Evolutionary conservation across 148 eudicot genomes (phyloP).

Genomic region (Pharnaceum exiguum): DNA sequence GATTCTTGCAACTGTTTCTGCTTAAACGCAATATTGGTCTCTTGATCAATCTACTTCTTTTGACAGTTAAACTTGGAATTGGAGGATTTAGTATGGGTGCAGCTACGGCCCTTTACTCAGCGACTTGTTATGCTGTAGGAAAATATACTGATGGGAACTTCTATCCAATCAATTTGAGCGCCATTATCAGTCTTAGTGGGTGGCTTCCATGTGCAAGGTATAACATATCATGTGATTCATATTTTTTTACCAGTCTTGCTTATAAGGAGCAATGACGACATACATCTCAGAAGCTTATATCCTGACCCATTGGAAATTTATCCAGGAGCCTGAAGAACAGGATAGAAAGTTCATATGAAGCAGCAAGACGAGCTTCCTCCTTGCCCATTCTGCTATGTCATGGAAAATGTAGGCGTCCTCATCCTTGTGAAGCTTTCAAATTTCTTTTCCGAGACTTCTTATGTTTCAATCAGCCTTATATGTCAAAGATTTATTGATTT

Average conservation of each 20-base stretch:
- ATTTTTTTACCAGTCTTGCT: neutral
- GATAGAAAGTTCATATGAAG: slow-evolving; percentile 69
- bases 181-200: slow-evolving; percentile 77
- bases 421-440: no score
- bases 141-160: slow-evolving; percentile 66
- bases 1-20: neutral
- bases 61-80: slow-evolving; percentile 86
- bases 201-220: slow-evolving; percentile 98
- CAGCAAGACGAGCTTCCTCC: slow-evolving; percentile 75
- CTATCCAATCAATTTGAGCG: slow-evolving; percentile 69
- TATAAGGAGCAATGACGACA: neutral
- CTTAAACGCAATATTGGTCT: neutral
- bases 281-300: neutral
- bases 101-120: slow-evolving; percentile 86
- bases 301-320: neutral
- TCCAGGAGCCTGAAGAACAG: slow-evolving; percentile 69
- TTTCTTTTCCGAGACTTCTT: neutral
- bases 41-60: neutral
- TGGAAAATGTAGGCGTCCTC: slow-evolving; percentile 52
- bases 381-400: slow-evolving; percentile 89
- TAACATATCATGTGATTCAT: neutral
- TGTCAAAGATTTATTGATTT: neutral
- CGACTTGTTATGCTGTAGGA: slow-evolving; percentile 82
- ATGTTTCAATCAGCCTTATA: neutral
- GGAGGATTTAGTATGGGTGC: slow-evolving; percentile 99